phyloP scores from a whole-genome alignment of 345 rosid genomes.

The Salix exigua region DNA sequence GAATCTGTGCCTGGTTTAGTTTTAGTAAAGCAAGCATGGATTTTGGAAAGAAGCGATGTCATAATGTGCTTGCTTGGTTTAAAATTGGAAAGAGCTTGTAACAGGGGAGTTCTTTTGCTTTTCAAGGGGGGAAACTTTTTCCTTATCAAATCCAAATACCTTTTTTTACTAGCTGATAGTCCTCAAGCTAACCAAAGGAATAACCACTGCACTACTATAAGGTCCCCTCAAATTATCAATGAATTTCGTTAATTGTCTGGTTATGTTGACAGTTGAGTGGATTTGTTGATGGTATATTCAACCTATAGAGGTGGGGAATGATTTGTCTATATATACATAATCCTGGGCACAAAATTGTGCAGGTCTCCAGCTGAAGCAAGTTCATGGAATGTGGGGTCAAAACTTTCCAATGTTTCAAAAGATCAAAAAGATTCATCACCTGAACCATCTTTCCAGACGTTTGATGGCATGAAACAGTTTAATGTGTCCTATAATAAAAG shows the following conservation, averaged over 20 bases:
- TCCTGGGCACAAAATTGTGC: conserved; percentile 11
- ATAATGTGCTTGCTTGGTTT: background rate
- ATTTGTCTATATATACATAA: background rate
- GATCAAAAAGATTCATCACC: conserved; percentile 32
- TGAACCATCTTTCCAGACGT: conserved; percentile 29
- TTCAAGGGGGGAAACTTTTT: background rate
- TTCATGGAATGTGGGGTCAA: conserved; percentile 20
- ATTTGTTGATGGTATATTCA: background rate
- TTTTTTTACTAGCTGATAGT: background rate
- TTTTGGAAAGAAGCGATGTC: background rate
- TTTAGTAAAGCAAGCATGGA: background rate
- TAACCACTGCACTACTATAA: background rate
- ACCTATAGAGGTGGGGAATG: background rate
- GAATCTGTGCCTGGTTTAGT: background rate
- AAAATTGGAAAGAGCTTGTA: background rate
- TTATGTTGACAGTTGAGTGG: background rate
- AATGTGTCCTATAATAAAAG: conserved; percentile 45
- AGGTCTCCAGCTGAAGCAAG: conserved; percentile 41
- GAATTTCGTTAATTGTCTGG: background rate
- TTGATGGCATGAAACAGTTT: conserved; percentile 50
- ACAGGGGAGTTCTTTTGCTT: background rate
- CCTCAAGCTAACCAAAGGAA: background rate
- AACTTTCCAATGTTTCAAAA: conserved; percentile 16
- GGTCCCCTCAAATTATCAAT: background rate
- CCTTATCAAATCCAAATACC: background rate